Evolutionary conservation across 2,329 filamentous ascomycete species (phyloP).

Genomic region (Emmonsia crescens): DNA sequence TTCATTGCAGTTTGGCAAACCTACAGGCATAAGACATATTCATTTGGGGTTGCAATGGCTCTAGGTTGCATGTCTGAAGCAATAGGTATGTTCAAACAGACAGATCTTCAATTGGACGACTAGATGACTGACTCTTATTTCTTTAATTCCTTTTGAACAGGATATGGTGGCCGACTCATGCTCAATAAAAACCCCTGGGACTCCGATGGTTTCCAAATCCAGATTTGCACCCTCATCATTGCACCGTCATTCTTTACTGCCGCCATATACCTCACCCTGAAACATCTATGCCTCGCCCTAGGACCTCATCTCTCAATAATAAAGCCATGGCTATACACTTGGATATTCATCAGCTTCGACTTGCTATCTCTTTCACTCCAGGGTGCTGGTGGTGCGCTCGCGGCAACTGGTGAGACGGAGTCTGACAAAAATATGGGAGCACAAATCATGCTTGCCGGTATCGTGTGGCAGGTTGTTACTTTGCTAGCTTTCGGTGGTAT

Average conservation of each 20-base stretch:
- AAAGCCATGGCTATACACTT: slow-evolving; percentile 23
- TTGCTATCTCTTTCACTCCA: slow-evolving; percentile 51
- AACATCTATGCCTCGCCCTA: slow-evolving; percentile 28
- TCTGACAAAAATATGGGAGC: slow-evolving; percentile 35
- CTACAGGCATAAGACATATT: background rate
- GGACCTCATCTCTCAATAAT: slow-evolving; percentile 24
- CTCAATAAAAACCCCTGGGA: slow-evolving; percentile 42
- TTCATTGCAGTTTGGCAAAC: background rate
- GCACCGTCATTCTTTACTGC: slow-evolving; percentile 55
- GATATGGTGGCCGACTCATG: slow-evolving; percentile 49
- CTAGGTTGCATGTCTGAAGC: background rate
- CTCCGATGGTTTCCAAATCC: slow-evolving; percentile 33
- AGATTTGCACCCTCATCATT: slow-evolving; percentile 47
- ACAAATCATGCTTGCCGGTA: slow-evolving; percentile 55
- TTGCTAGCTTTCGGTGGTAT: slow-evolving; percentile 45
- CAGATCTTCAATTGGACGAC: background rate
- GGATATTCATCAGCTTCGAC: slow-evolving; percentile 52
- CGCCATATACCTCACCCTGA: slow-evolving; percentile 52
- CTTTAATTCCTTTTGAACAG: slow-evolving; percentile 17
- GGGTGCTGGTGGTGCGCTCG: slow-evolving; percentile 48
- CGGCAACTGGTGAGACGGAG: slow-evolving; percentile 32
- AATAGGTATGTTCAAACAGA: background rate
- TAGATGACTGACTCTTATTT: background rate
- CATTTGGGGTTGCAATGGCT: background rate
- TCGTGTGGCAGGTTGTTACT: slow-evolving; percentile 51